Evolutionary conservation across 1,284 basidiomycete species (phyloP).

Genomic region (Entoloma clypeatum): DNA sequence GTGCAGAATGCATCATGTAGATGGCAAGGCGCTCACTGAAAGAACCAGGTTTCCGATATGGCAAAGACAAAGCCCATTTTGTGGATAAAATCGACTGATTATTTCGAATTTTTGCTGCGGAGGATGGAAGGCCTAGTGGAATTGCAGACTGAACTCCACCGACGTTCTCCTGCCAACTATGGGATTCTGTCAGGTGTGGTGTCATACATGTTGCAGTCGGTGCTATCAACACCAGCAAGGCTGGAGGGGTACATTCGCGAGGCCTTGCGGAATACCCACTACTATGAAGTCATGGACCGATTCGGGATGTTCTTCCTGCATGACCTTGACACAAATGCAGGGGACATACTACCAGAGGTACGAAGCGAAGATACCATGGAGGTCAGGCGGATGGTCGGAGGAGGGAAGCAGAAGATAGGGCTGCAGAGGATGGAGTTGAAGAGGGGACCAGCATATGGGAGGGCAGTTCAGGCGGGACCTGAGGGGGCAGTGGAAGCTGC

Average conservation of each 20-base stretch:
- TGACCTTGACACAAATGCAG: conserved; percentile 6
- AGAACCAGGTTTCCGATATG: too few relatives aligned
- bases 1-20: not conserved
- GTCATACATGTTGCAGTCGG: conserved; percentile 14
- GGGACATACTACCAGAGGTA: conserved; percentile 1
- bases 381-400: not conserved
- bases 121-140: conserved; percentile 4
- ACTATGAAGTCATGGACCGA: not conserved
- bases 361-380: not conserved
- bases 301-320: conserved; percentile 11
- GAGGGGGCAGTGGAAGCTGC: too few relatives aligned
- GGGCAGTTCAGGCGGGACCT: too few relatives aligned
- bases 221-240: conserved; percentile 13
- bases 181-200: conserved; percentile 12
- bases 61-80: conserved; percentile 8
- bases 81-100: conserved; percentile 11
- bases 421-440: too few relatives aligned
- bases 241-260: conserved; percentile 14
- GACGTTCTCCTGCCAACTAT: conserved; percentile 8
- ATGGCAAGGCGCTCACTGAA: too few relatives aligned
- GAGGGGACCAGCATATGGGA: too few relatives aligned
- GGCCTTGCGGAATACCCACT: conserved; percentile 3
- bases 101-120: conserved; percentile 9
- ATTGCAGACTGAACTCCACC: conserved; percentile 4
- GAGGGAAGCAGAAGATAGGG: too few relatives aligned